Evolutionary conservation across 2,329 filamentous ascomycete species (phyloP).

Genomic region (Pseudomassariella vexata): DNA sequence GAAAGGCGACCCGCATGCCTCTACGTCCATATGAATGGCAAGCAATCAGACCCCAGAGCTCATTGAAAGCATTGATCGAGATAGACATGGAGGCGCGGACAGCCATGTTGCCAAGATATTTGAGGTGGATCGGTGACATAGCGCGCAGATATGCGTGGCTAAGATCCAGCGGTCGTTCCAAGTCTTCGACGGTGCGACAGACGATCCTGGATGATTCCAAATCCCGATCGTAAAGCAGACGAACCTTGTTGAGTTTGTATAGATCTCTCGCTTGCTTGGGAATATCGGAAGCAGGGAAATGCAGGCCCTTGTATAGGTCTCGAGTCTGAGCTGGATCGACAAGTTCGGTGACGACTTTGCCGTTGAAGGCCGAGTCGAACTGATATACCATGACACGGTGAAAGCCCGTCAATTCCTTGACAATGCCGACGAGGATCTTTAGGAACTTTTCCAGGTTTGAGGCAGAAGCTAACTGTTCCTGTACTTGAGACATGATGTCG

Average conservation of each 20-base stretch:
- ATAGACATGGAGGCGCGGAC: constrained; percentile 95
- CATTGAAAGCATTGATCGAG: constrained; percentile 78
- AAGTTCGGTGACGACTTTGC: constrained; percentile 80
- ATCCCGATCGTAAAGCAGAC: constrained; percentile 80
- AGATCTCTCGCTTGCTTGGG: constrained; percentile 81
- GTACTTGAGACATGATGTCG: constrained; percentile 86
- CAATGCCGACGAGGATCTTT: constrained; percentile 76
- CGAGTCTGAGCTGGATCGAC: constrained; percentile 74
- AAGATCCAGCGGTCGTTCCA: constrained; percentile 72
- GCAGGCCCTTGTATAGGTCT: constrained; percentile 80
- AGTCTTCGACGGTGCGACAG: constrained; percentile 67
- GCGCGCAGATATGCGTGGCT: constrained; percentile 80
- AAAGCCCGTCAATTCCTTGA: constrained; percentile 86
- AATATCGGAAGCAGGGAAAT: constrained; percentile 85
- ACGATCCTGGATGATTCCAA: constrained; percentile 75
- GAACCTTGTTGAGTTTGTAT: constrained; percentile 85
- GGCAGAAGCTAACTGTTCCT: constrained; percentile 75
- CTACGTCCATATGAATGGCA: constrained; percentile 74
- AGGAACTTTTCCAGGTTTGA: constrained; percentile 66
- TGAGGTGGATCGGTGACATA: constrained; percentile 86
- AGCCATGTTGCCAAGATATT: constrained; percentile 83
- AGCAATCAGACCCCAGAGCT: constrained; percentile 83
- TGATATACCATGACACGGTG: constrained; percentile 92
- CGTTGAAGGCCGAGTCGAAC: constrained; percentile 78
- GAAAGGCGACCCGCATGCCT: constrained; percentile 89